These are phyloP conservation scores for Geotrichum bryndzae DNA, from an alignment of 1,139 yeast species.

Conservation along the genomic window DNA sequence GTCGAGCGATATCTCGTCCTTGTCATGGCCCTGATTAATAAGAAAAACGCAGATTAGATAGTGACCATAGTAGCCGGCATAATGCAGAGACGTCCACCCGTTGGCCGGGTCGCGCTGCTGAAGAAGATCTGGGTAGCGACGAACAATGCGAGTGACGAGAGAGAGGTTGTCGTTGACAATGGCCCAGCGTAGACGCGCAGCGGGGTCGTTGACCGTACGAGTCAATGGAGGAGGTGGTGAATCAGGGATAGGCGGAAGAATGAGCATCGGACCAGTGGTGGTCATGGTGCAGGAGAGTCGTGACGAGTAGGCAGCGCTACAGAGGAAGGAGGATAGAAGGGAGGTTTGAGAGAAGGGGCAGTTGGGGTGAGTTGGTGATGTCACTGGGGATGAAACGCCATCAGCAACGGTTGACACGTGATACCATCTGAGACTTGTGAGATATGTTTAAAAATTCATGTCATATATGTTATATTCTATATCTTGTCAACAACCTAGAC, in stretches of 20 bases:
- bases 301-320: neutral
- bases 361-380: neutral
- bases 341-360: neutral
- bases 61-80: slow-evolving; percentile 76
- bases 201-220: slow-evolving; percentile 46
- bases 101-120: slow-evolving; percentile 64
- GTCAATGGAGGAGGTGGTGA: neutral
- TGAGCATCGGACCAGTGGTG: neutral
- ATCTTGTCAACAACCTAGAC: too few relatives aligned
- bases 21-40: slow-evolving; percentile 48
- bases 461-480: too few relatives aligned
- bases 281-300: neutral
- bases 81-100: slow-evolving; percentile 90
- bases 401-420: too few relatives aligned
- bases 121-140: slow-evolving; percentile 69
- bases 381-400: neutral
- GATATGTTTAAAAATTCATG: too few relatives aligned
- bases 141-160: slow-evolving; percentile 64
- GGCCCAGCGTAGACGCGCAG: slow-evolving; percentile 66
- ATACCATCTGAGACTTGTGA: too few relatives aligned
- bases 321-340: neutral
- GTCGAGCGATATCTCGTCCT: slow-evolving; percentile 45
- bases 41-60: slow-evolving; percentile 64
- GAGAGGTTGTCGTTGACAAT: slow-evolving; percentile 64
- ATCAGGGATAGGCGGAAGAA: neutral